Evolutionary conservation across 345 rosid species (phyloP).

Genomic region (Populus deltoides): DNA sequence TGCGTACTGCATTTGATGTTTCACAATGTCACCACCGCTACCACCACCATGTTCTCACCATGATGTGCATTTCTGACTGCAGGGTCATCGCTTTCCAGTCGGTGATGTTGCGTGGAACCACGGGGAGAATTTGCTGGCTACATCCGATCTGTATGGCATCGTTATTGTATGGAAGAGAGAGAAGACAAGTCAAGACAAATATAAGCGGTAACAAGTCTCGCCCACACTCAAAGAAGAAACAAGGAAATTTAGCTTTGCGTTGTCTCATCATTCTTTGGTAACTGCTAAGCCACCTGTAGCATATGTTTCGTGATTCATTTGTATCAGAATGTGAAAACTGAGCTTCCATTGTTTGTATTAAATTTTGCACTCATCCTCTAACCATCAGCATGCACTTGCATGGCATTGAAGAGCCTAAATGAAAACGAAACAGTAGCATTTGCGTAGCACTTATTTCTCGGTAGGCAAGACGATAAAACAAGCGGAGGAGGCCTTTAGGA

Average conservation of each 20-base stretch:
- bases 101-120: conserved; percentile 89
- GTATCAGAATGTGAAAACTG: neutral
- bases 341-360: neutral
- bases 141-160: conserved; percentile 85
- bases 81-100: conserved; percentile 95
- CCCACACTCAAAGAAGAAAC: neutral
- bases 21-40: neutral
- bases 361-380: neutral
- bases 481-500: neutral
- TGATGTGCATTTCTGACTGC: conserved; percentile 20
- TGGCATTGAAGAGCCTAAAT: neutral
- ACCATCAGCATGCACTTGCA: neutral
- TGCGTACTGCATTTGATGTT: neutral
- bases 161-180: conserved; percentile 99
- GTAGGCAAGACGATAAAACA: neutral
- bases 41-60: neutral
- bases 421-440: neutral
- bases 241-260: neutral
- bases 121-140: conserved; percentile 92
- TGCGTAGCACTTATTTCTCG: neutral
- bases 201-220: neutral
- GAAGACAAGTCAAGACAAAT: conserved; percentile 45
- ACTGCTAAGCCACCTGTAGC: neutral
- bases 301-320: neutral
- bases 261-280: conserved; percentile 13